Evolutionary conservation across 345 rosid genomes (phyloP), one percentile per base, ranked within the genome.

Genomic region (Xanthoceras sorbifolium): DNA sequence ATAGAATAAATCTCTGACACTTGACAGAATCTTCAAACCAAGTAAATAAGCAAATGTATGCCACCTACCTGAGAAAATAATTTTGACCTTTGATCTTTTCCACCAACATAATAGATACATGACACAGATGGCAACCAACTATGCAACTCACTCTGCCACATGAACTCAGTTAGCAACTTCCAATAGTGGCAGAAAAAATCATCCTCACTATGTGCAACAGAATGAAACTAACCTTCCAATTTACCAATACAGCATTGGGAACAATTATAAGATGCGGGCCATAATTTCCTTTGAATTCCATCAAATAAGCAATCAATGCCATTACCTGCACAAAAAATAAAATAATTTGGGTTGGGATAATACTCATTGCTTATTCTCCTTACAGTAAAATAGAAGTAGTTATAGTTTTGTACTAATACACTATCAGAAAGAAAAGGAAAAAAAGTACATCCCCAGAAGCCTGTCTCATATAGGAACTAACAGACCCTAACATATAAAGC

Each of bases 181-280:
- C 76, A 76, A 67, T 54, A 18, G 61, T 63, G 64, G 55, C 61
- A 68, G 64, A 62, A 82, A 75, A 48, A 44, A 23, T 42, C 52
- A 69, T 25, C 18, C 10, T 26, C n/a, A 50, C 26, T 64, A 50
- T 36, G 54, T 25, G 50, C 20, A 73, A 67, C 55, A 8, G 71
- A 78, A 57, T 67, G 57, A 15, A 71, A 85, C 93, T 64, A 80
- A 97, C 99, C 99, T 97, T 97, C 99, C 99, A 97, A 76, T 97
- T 97, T 42, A 97, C 99, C 77, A 97, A 76, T 73, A 97, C 99
- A 79, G 99, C 99, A 82, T 97, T 97, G 57, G 98, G 99, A 79
- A 97, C 99, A 78, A 97, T 92, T 70, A 97, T 97, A 84, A 97
- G 99, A 89, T 97, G 99, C 2, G 99, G 99, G 66, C 99, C 99